A percentile compares a stretch with the other conserved stretches of the same genome.
Conservation (phyloP, 495 filamentous ascomycete species). For the Talaromyces thailandensis region DNA sequence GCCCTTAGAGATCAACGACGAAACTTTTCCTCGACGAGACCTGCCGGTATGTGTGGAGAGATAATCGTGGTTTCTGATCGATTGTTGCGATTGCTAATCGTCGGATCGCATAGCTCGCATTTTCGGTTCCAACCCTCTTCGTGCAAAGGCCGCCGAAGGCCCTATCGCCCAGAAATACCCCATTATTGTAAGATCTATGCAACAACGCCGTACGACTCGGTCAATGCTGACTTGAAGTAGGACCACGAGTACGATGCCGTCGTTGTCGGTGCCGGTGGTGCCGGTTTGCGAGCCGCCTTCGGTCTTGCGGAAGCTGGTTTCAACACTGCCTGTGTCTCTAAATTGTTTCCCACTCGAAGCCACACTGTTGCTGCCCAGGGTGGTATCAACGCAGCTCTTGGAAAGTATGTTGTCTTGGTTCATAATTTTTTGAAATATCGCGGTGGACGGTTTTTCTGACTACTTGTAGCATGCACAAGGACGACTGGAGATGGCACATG, state of each 20-base stretch:
- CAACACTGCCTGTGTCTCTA: conserved; percentile 97
- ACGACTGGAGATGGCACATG: conserved; percentile 99
- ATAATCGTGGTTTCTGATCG: conserved; percentile 9
- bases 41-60: conserved; percentile 53
- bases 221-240: conserved; percentile 29
- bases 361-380: conserved; percentile 82
- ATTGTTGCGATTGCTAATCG: conserved; percentile 20
- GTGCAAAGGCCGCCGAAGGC: conserved; percentile 83
- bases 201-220: background rate
- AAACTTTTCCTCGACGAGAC: conserved; percentile 77
- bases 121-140: conserved; percentile 72
- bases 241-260: conserved; percentile 80
- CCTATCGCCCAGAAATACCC: conserved; percentile 82
- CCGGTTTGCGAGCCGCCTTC: conserved; percentile 90
- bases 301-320: conserved; percentile 95
- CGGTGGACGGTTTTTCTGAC: background rate
- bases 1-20: conserved; percentile 48
- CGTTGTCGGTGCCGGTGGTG: conserved; percentile 89
- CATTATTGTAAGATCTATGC: conserved; percentile 53
- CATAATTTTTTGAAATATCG: background rate
- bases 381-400: conserved; percentile 92
- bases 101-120: conserved; percentile 51
- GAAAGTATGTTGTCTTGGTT: conserved; percentile 62
- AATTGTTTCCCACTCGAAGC: conserved; percentile 91
- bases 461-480: conserved; percentile 57